Base-by-base conservation (phyloP, 192 early-diverging fungal genomes). In the Chytriomyces hyalinus region DNA sequence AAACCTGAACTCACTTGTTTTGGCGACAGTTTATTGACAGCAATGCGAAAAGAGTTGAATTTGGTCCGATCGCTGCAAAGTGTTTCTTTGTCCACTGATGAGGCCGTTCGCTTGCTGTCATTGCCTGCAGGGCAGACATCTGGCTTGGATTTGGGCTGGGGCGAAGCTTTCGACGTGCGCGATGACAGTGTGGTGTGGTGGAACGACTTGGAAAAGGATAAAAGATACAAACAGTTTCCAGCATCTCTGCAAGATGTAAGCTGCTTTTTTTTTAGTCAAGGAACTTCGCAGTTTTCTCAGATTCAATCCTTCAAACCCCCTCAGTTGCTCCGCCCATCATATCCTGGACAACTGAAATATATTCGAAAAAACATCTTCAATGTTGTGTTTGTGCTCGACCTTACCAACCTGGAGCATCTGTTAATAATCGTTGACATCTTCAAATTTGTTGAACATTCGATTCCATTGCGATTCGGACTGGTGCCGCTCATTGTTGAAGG, bases 201-300 rank as follows among this genome's bases (percentile, higher is more conserved):
- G 80, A 99, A 98, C 80, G 93, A 99, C 80, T 81, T 99, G 22
- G 95, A 94, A 73, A 92, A 84, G 17, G 97, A 99, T 75, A 59
- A 70, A 0, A 86, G 91, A 13, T 99, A 98, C 80, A 70, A 81
- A 2, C 61, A 75, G 36, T 97, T 93, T 92, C 87, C 93, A 6
- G 62, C 73, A 4, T 80, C 86, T 15, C 46, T 94, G 13, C 73
- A 67, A 62, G 83, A 81, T 8, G 86, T 90, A 79, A 70, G 78
- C 50, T n/a, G 36, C 36, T 36, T 36, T 36, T 36, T 36, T 36
- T 36, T 4, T 36, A 26, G 36, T 3, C 22, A 60, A 0, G 2
- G 1, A 17, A 2, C 0, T 28, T 65, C 15, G 36, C 36, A 3
- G 36, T 36, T 36, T 36, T 36, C 36, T 36, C 1, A 70, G 1